A percentile compares a stretch with the other conserved stretches of the same genome.
Evolutionary conservation across 306 rosid genomes (phyloP).

Genomic region (Bauhinia variegata): DNA sequence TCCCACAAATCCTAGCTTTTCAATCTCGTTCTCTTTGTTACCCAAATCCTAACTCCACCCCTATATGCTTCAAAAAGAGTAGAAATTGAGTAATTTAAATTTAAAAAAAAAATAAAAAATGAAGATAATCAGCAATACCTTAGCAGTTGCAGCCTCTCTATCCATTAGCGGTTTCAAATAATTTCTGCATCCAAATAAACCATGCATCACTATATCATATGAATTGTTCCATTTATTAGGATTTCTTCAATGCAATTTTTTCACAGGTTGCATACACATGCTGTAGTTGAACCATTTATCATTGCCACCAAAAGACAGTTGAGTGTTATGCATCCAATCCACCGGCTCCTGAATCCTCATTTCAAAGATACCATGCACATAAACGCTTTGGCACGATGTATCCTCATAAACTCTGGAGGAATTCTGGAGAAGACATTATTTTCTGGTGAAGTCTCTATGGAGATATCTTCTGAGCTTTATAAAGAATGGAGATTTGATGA

Average conservation of each 20-base stretch:
- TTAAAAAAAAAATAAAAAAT: not conserved
- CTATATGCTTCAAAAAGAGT: too few relatives aligned
- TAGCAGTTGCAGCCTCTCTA: not conserved
- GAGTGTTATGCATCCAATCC: conserved; percentile 77
- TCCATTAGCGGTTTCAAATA: too few relatives aligned
- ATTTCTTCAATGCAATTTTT: conserved; percentile 12
- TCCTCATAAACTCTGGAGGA: conserved; percentile 64
- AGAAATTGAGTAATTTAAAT: not conserved
- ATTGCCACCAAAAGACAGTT: conserved; percentile 77
- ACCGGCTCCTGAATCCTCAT: conserved; percentile 67
- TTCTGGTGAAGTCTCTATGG: conserved; percentile 70
- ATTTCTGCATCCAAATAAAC: not conserved
- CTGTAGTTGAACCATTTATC: conserved; percentile 81
- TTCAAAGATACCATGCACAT: conserved; percentile 73
- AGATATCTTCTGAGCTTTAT: conserved; percentile 62
- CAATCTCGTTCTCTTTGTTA: too few relatives aligned
- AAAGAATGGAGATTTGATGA: conserved; percentile 71
- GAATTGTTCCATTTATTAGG: not conserved
- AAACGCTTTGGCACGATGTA: conserved; percentile 59
- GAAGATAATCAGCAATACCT: conserved; percentile 8
- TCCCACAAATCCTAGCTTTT: too few relatives aligned
- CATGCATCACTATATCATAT: not conserved
- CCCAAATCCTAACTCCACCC: too few relatives aligned
- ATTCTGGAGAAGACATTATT: conserved; percentile 58
- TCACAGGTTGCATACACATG: conserved; percentile 74